These are phyloP conservation scores for Paramecium tetraurelia DNA, from an alignment of 73 alveolate genomes.

Conservation along the genomic window DNA sequence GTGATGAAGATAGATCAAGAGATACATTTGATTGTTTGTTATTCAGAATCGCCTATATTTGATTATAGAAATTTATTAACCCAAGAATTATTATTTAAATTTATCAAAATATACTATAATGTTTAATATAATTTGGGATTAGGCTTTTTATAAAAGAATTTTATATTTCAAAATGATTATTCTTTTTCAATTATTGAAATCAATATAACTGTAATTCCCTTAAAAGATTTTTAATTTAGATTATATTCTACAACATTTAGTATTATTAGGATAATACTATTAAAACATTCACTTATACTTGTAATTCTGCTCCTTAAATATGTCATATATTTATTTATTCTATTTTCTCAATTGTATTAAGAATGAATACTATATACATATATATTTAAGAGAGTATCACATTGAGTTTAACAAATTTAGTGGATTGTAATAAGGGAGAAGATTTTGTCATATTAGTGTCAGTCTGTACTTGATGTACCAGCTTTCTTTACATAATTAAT, in stretches of 20 bases:
- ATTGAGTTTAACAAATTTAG: too few relatives aligned
- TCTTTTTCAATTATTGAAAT: too few relatives aligned
- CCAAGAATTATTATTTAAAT: neutral
- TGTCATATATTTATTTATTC: neutral
- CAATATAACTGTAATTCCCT: too few relatives aligned
- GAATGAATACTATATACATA: neutral
- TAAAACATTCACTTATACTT: too few relatives aligned
- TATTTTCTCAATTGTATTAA: neutral
- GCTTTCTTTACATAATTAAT: neutral
- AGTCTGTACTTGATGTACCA: neutral
- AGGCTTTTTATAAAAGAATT: too few relatives aligned
- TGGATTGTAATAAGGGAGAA: neutral
- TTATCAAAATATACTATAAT: too few relatives aligned
- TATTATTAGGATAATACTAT: too few relatives aligned
- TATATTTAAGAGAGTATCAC: too few relatives aligned
- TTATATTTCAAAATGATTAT: too few relatives aligned
- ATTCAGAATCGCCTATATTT: conserved; percentile 14
- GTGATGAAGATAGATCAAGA: conserved; percentile 50
- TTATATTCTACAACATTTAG: neutral
- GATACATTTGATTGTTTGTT: conserved; percentile 50
- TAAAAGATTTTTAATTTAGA: too few relatives aligned
- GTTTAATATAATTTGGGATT: too few relatives aligned
- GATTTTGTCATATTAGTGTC: neutral
- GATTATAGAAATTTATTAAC: neutral
- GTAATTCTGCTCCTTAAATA: too few relatives aligned